These are phyloP conservation scores for Solanum virginianum DNA, from an alignment of 257 asterid genomes.

Conservation along the genomic window DNA sequence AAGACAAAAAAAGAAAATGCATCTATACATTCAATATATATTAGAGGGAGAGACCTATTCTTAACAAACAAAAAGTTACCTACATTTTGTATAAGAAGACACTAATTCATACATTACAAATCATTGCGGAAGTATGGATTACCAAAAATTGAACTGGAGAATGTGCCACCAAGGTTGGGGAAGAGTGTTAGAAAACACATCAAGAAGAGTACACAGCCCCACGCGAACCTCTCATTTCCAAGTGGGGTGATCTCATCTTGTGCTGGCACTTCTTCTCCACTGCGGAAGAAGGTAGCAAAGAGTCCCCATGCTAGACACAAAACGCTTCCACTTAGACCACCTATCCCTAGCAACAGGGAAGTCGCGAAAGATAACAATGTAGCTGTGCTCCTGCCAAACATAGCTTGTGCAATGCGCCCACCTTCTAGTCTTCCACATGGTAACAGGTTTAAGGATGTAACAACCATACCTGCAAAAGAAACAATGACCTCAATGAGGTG, in stretches of 20 bases:
- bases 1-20: background rate
- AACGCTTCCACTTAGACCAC: slow-evolving; percentile 82
- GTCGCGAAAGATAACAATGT: slow-evolving; percentile 49
- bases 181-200: slow-evolving; percentile 83
- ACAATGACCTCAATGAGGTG: background rate
- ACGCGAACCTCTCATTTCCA: slow-evolving; percentile 67
- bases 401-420: slow-evolving; percentile 83
- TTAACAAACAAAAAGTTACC: background rate
- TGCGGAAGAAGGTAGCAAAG: slow-evolving; percentile 76
- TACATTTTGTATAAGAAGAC: background rate
- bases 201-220: slow-evolving; percentile 76
- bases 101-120: slow-evolving; percentile 8
- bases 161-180: slow-evolving; percentile 85
- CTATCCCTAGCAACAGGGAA: slow-evolving; percentile 57
- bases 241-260: slow-evolving; percentile 80
- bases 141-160: slow-evolving; percentile 60
- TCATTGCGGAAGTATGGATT: slow-evolving; percentile 66
- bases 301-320: slow-evolving; percentile 86
- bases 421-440: slow-evolving; percentile 94
- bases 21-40: background rate
- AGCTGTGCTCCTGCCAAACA: slow-evolving; percentile 66
- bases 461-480: slow-evolving; percentile 63
- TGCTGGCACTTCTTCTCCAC: slow-evolving; percentile 85
- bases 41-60: background rate
- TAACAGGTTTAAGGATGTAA: slow-evolving; percentile 74